Evolutionary conservation across 208 protist genomes (phyloP), one percentile per base, ranked within the genome.

Genomic region (Jaenimonas drosophilae): DNA sequence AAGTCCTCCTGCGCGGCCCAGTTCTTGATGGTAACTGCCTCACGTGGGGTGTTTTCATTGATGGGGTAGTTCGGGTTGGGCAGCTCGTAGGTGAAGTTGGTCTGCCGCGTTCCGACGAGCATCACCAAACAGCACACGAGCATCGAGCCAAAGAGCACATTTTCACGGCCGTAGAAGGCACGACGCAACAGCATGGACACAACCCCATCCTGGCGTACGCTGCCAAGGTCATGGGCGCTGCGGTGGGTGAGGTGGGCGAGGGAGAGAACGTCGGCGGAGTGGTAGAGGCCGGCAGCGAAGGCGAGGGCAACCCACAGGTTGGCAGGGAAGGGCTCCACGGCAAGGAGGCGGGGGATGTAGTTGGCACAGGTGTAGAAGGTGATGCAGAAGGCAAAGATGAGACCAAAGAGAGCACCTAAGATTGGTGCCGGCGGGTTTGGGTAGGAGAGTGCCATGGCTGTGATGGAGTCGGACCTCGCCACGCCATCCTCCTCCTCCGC

Each of bases 261-360:
- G 14, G 75, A 62, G 12, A 78, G 40, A 14, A 83, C 64, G 21
- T 75, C 64, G 0, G 48, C 51, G 7, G 70, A 80, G 55, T 64
- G 78, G 59, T 52, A 70, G 19, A 90, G 6, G 9, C 80, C 80
- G 2, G 40, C 20, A 9, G 59, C 57, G 59, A 81, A 85, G 32
- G 49, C 37, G 16, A 27, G 41, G 16, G 66, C 71, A 33, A 90
- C 51, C 14, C 70, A 9, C 12, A 85, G 42, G 24, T 47, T 70
- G 3, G 71, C 66, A 14, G 80, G 80, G 21, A 69, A 82, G 0
- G 80, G 80, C 7, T 86, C 76, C 14, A 90, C 39, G 11, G 70
- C 80, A 6, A 90, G 32, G 23, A 90, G 54, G 23, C 80, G 76
- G 2, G 80, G 80, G 33, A 90, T 80, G 54, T 75, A 76, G 49